Evolutionary conservation across 306 rosid species (phyloP).

Genomic region (Cucurbita moschata): DNA sequence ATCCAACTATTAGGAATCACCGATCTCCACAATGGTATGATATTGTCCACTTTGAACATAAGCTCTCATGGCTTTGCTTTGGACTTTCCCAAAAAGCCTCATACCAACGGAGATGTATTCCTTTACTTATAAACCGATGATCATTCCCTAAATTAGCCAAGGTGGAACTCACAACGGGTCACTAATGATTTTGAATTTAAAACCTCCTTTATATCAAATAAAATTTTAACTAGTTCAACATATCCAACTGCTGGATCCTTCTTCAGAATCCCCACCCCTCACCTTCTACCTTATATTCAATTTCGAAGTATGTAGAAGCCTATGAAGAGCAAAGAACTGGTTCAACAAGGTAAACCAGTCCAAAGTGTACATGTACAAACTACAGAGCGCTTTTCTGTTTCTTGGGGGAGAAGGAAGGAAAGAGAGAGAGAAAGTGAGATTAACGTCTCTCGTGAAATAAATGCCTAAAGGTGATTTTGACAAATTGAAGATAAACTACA

Average conservation of each 20-base stretch:
- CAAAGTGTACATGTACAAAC: neutral
- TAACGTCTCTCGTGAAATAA: neutral
- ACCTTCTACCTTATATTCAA: no score
- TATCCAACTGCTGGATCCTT: constrained; percentile 86
- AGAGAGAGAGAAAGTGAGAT: neutral
- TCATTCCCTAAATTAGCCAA: no score
- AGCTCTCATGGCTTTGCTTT: no score
- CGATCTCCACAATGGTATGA: no score
- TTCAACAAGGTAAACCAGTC: neutral
- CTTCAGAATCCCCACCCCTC: constrained; percentile 80
- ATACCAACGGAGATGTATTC: no score
- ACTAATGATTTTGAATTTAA: neutral
- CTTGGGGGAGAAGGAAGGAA: neutral
- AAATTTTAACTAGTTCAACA: constrained; percentile 43
- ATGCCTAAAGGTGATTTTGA: neutral
- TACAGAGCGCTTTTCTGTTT: no score
- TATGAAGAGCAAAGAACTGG: neutral
- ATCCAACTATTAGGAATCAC: constrained; percentile 31
- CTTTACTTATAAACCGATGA: no score
- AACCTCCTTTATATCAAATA: neutral
- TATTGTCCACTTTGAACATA: no score
- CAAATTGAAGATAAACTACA: neutral
- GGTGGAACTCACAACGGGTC: neutral
- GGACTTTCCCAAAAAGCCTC: no score
- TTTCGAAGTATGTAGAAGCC: neutral